Evolutionary conservation across 805 yeast genomes (phyloP), one percentile per base, ranked within the genome.

Genomic region (Saccharomyces paradoxus): DNA sequence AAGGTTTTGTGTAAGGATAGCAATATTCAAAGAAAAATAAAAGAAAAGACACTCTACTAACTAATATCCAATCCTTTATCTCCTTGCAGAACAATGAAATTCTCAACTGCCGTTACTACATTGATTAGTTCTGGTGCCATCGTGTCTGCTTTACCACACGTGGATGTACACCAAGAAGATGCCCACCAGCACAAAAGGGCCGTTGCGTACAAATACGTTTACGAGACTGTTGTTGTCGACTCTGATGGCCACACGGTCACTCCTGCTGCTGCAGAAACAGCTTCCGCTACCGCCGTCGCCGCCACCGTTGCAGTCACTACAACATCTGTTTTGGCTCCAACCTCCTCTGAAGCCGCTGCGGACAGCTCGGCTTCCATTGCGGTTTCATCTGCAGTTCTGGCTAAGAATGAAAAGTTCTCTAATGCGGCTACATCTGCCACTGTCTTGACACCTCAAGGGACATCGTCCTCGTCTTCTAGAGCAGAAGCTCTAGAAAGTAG

Each of bases 141-240:
- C 28, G 70, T 62, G 29, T 60, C 64, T 46, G 71, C 74, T 47
- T 56, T 63, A 50, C 67, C 68, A 51, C 66, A 60, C 52, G 54
- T 55, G 51, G 62, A 61, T 48, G 56, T 58, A n/a, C 56, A 63
- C 50, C 61, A 63, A 26, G 58, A 58, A 21, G 62, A 60, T 12
- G 41, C 49, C 51, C 79, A 75, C 65, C 78, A 68, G 56, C 80
- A 77, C 66, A 76, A 73, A 67, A 72, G 79, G 66, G 79, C 77
- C 17, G 74, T 74, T 50, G 79, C 77, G 32, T 71, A 74, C 56
- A 77, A 75, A 62, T 74, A 75, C 57, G 77, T 74, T 26, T 77
- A 79, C 64, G 78, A 79, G 58, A 77, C 82, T 30, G 77, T 79
- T 49, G 74, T 80, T 27, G 81, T 78, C 50, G 74, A 77, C 55